Conservation (phyloP, 805 yeast genomes). For the Wickerhamiella kurtzmanii region DNA sequence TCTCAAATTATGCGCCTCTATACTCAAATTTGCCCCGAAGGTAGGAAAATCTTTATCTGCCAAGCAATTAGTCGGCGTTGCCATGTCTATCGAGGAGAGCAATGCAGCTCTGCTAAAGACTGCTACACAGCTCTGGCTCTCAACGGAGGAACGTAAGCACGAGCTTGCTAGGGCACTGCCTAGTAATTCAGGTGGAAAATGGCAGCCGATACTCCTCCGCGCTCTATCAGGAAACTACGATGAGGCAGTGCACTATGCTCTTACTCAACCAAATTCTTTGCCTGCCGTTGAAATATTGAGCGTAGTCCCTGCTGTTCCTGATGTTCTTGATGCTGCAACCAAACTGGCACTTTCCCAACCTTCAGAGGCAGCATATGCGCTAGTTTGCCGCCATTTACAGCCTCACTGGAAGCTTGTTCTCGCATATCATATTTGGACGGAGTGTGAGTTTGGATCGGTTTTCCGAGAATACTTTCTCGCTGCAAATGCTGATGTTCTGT, state of each 20-base stretch:
- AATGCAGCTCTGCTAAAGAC: background rate
- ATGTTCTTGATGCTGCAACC: background rate
- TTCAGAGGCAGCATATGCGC: background rate
- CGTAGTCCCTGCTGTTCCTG: constrained; percentile 3
- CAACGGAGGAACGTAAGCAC: background rate
- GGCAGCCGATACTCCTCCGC: background rate
- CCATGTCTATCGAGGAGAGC: background rate
- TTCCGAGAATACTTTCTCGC: background rate
- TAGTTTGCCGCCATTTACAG: background rate
- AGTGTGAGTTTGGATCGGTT: background rate
- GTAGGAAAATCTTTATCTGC: background rate
- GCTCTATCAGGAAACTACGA: background rate
- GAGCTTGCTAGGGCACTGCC: background rate
- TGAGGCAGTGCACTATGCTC: background rate
- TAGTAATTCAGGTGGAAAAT: background rate
- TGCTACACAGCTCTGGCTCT: background rate
- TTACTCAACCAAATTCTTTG: background rate
- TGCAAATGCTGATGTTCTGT: background rate
- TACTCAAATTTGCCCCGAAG: background rate
- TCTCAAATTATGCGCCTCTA: background rate
- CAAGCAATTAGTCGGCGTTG: background rate
- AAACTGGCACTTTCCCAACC: constrained; percentile 2
- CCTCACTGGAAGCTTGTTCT: background rate
- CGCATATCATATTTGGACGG: background rate
- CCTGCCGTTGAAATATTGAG: constrained; percentile 5